phyloP scores from a whole-genome alignment of 495 filamentous ascomycete genomes.

The Hyaloscypha variabilis region DNA sequence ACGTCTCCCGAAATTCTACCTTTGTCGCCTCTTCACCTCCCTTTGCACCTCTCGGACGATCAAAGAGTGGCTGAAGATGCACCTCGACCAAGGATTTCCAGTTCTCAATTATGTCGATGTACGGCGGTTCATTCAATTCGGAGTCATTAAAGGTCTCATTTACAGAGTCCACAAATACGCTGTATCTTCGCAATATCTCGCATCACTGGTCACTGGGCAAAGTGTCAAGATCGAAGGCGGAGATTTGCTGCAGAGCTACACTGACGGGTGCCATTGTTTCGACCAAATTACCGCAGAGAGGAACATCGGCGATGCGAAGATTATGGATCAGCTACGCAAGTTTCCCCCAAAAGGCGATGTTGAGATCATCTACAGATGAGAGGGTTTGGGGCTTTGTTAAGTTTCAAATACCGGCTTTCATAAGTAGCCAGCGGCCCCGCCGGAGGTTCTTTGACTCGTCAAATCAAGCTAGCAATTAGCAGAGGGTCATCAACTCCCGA shows the following conservation, averaged over 20 bases:
- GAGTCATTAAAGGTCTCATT: slow-evolving; percentile 92
- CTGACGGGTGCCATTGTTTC: slow-evolving; percentile 83
- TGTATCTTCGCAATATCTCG: slow-evolving; percentile 59
- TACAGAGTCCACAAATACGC: slow-evolving; percentile 94
- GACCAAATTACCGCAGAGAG: slow-evolving; percentile 89
- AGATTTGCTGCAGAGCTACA: slow-evolving; percentile 61
- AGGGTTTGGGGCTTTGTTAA: too few species aligned
- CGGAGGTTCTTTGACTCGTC: too few species aligned
- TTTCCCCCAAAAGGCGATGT: slow-evolving; percentile 45
- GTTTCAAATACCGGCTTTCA: too few species aligned
- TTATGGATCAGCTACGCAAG: slow-evolving; percentile 44
- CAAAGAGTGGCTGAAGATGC: slow-evolving; percentile 76
- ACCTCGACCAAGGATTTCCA: slow-evolving; percentile 58
- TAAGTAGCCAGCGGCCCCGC: too few species aligned
- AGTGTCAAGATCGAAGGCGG: slow-evolving; percentile 36
- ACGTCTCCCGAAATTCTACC: slow-evolving; percentile 47
- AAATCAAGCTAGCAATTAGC: too few species aligned
- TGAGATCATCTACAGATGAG: slow-evolving; percentile 50
- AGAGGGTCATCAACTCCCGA: too few species aligned
- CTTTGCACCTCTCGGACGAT: slow-evolving; percentile 78
- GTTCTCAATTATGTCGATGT: slow-evolving; percentile 78
- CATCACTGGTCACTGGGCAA: slow-evolving; percentile 38
- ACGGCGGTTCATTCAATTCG: slow-evolving; percentile 90
- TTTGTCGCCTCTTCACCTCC: slow-evolving; percentile 75
- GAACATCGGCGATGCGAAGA: slow-evolving; percentile 59